These are phyloP conservation scores for Lumnitzera littorea DNA, from an alignment of 345 rosid genomes.

Conservation along the genomic window DNA sequence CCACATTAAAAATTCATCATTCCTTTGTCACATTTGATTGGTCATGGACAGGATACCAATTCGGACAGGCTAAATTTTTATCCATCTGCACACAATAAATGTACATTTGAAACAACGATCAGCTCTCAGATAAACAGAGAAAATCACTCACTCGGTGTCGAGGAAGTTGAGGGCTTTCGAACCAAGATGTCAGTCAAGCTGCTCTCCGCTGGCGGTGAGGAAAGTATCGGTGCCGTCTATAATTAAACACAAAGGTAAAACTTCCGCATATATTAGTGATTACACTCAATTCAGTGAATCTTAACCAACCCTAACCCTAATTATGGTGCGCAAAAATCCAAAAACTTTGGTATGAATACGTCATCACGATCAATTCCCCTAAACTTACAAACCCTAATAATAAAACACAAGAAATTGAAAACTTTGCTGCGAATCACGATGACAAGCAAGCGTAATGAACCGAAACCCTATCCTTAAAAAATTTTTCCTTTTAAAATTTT, in stretches of 20 bases:
- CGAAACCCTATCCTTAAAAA: background rate
- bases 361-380: too few relatives aligned
- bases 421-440: background rate
- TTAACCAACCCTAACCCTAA: background rate
- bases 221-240: conserved; percentile 73
- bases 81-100: too few relatives aligned
- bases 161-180: conserved; percentile 53
- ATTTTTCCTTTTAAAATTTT: background rate
- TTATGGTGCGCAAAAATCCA: too few relatives aligned
- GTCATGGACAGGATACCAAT: too few relatives aligned
- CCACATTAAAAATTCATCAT: too few relatives aligned
- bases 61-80: too few relatives aligned
- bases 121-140: too few relatives aligned
- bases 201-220: conserved; percentile 53
- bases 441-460: background rate
- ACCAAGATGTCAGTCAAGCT: conserved; percentile 96
- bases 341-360: too few relatives aligned
- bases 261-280: background rate
- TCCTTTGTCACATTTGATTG: too few relatives aligned
- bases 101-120: too few relatives aligned
- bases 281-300: background rate
- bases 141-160: conserved; percentile 40
- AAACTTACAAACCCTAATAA: background rate
- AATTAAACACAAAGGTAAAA: conserved; percentile 1
- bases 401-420: background rate